Base-by-base conservation (phyloP, 2,329 filamentous ascomycete genomes). In the Harringtonia lauricola region DNA sequence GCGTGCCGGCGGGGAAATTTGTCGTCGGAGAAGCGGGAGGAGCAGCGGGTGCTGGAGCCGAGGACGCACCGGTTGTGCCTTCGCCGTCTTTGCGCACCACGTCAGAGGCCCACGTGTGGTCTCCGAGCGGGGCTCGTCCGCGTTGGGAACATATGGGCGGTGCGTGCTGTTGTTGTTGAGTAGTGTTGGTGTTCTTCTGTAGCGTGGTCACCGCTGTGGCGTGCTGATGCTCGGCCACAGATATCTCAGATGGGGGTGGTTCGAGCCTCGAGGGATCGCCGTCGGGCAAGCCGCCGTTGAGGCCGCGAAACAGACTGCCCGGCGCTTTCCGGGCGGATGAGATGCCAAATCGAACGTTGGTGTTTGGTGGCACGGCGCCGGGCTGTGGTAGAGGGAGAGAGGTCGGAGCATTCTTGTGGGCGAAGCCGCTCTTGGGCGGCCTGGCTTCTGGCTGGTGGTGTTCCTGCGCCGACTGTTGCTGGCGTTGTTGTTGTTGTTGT, bases 71-170 rank as follows among this genome's bases (percentile, higher is more conserved):
- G 21, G 41, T 8, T 15, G 17, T 6, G 8, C 10, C 47, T 5
- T 46, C 47, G 14, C 15, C 37, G 5, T 42, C 49, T 19, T 50
- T 51, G 2, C 19, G 39, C 8, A 28, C 19, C 8, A 40, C 9
- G 18, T 48, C 47, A 8, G 24, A 21, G 2, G 34, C 29, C 50
- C 50, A 51, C 4, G 36, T 34, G 15, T 40, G 47, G 1, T 50
- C 46, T 18, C 45, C 46, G 26, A 48, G 50, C 2, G 39, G 28
- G 1, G 45, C 36, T 2, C 48, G 50, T 12, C 46, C 48, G 1
- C 50, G 50, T 15, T 18, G 41, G 3, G 48, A 47, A 24, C 46
- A 48, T 2, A 51, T 17, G 2, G 48, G 50, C 2, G 43, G 43
- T 14, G 12, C 9, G 24, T 10, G 24, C 24, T 26, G 24, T 10